A percentile compares a stretch with the other conserved stretches of the same genome.
phyloP scores from a whole-genome alignment of 2,329 filamentous ascomycete genomes.

The Ophiostoma australiae region DNA sequence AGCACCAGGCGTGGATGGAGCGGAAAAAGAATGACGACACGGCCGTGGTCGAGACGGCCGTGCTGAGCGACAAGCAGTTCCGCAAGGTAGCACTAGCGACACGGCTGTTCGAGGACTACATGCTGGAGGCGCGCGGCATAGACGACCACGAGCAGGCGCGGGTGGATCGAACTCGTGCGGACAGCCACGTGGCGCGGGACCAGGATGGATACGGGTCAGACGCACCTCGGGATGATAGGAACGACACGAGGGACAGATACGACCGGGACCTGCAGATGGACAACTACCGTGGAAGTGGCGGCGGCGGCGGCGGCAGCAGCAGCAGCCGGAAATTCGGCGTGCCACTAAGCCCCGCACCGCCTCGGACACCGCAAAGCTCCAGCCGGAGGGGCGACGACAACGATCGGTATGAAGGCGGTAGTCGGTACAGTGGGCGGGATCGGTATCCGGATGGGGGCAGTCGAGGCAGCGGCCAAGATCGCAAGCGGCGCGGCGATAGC shows the following conservation, averaged over 20 bases:
- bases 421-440: neutral
- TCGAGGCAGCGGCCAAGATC: neutral
- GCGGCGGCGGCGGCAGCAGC: neutral
- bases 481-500: neutral
- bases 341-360: neutral
- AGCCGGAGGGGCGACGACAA: neutral
- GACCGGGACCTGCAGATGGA: neutral
- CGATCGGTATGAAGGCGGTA: neutral
- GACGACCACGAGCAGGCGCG: neutral
- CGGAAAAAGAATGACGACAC: neutral
- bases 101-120: constrained; percentile 19
- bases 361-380: neutral
- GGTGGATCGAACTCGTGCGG: neutral
- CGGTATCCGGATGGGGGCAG: neutral
- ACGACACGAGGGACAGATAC: neutral
- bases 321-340: neutral
- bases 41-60: constrained; percentile 11
- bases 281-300: neutral
- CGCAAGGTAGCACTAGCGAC: constrained; percentile 15
- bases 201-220: neutral
- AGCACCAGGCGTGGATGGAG: constrained; percentile 20
- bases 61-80: constrained; percentile 20
- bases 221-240: neutral
- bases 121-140: constrained; percentile 19
- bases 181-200: neutral